A percentile compares a stretch with the other conserved stretches of the same genome.
Evolutionary conservation across 768 basidiomycete species (phyloP).

Genomic region (Trametes punicea): DNA sequence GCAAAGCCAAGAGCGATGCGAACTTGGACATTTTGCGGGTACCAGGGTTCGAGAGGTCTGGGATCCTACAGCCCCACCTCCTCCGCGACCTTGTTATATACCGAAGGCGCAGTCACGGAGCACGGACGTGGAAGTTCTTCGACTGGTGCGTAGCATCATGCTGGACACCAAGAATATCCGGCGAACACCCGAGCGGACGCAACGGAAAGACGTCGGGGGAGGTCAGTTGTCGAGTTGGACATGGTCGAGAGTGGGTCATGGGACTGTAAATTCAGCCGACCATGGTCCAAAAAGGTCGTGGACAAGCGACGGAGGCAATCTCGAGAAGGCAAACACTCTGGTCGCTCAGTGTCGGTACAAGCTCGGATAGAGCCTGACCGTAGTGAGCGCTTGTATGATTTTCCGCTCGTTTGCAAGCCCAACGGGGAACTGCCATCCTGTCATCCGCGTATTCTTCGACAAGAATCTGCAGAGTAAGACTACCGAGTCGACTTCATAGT

Average conservation of each 20-base stretch:
- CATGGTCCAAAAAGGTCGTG: neutral
- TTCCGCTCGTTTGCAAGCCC: constrained; percentile 5
- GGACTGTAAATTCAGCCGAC: constrained; percentile 15
- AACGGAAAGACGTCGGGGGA: constrained; percentile 30
- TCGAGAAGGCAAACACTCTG: neutral
- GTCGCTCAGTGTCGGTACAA: constrained; percentile 13
- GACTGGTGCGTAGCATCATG: constrained; percentile 6
- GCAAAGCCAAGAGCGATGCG: constrained; percentile 38
- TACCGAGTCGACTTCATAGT: neutral
- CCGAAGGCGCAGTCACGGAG: neutral
- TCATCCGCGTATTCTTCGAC: neutral
- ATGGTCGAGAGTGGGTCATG: constrained; percentile 12
- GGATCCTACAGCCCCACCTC: constrained; percentile 13
- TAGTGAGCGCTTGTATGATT: constrained; percentile 3
- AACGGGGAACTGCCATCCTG: neutral
- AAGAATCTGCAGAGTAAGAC: neutral
- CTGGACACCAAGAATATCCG: constrained; percentile 24
- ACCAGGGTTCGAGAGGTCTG: constrained; percentile 7
- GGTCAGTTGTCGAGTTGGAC: constrained; percentile 20
- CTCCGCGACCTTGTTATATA: constrained; percentile 19
- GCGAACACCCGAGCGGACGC: constrained; percentile 28
- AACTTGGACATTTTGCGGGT: constrained; percentile 43
- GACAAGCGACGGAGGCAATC: constrained; percentile 11
- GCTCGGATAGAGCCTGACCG: constrained; percentile 14
- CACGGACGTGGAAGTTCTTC: neutral